Evolutionary conservation across 2,329 filamentous ascomycete species (phyloP), one percentile per base, ranked within the genome.

Genomic region (Pyrenophora teres): DNA sequence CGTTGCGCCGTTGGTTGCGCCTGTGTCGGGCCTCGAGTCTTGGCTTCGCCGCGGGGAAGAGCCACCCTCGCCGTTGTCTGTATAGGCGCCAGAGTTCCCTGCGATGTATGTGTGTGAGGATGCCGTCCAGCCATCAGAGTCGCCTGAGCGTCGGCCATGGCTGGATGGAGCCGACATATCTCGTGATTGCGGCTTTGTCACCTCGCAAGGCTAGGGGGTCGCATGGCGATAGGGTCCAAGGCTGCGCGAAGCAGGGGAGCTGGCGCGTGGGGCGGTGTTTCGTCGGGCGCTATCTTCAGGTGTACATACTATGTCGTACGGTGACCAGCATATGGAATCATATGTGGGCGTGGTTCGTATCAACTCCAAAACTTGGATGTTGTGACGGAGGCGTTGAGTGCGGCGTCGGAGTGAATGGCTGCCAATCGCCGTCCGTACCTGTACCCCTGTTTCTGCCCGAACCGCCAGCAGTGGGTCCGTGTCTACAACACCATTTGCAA

Each of bases 51-150:
- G 56, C 46, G 63, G 64, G 35, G 65, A 59, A 31, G 64, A 70
- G 56, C 63, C 64, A 13, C 64, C 63, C 46, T 70, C 66, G 23
- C 66, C 65, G 52, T 69, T 64, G 33, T 68, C 57, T 8, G 47
- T 48, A 43, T 62, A 57, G 27, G 52, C 41, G 44, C 59, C 63
- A 23, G 66, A 63, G 25, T 60, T 62, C 50, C 54, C 56, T 33
- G 71, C 71, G 43, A 68, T 55, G 27, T 72, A 56, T 8, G 70
- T 73, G 32, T 59, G 59, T 35, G 71, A 74, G 13, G 72, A 73
- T 10, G 61, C 49, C 10, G 47, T 57, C 32, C 70, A 73, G 12
- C 66, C 68, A 39, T 67, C 65, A 15, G 71, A 70, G 38, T 69
- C 69, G n/a, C 61, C 49, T 36, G 70, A 72, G 30, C 53, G 67